Evolutionary conservation across 495 filamentous ascomycete species (phyloP).

Genomic region (Gamarada debralockiae): DNA sequence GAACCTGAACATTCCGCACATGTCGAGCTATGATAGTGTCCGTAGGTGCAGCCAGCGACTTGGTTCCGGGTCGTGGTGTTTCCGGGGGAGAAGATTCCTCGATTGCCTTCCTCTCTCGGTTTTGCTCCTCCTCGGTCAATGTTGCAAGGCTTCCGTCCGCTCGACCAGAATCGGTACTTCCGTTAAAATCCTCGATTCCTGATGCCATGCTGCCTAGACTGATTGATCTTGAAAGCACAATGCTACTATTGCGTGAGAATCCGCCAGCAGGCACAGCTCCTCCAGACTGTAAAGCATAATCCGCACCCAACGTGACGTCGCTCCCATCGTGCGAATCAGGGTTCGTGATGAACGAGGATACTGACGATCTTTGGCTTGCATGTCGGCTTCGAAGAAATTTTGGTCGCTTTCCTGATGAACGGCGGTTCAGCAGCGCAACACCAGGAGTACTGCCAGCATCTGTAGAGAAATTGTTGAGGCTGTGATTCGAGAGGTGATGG

Average conservation of each 20-base stretch:
- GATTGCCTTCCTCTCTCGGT: constrained; percentile 12
- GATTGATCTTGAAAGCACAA: constrained; percentile 68
- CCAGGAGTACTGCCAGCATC: constrained; percentile 30
- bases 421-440: constrained; percentile 24
- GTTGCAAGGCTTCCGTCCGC: constrained; percentile 47
- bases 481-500: constrained; percentile 28
- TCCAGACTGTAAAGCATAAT: constrained; percentile 82
- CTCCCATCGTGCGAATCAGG: constrained; percentile 52
- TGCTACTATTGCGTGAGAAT: constrained; percentile 47
- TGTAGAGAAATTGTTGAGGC: constrained; percentile 12
- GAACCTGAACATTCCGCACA: constrained; percentile 83
- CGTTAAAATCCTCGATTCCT: constrained; percentile 65
- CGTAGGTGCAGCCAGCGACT: constrained; percentile 56
- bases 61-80: constrained; percentile 44
- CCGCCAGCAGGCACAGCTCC: constrained; percentile 63
- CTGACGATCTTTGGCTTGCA: constrained; percentile 72
- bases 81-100: constrained; percentile 27
- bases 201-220: constrained; percentile 96
- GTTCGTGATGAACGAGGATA: constrained; percentile 67
- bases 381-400: constrained; percentile 71
- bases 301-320: constrained; percentile 71
- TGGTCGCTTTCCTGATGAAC: constrained; percentile 47
- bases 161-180: constrained; percentile 20
- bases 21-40: constrained; percentile 88
- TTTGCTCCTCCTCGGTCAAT: constrained; percentile 54